Percentiles rank a stretch among this genome's conserved stretches.
Evolutionary conservation across 2,329 filamentous ascomycete genomes (phyloP).

Genomic region (Colletotrichum lentis): DNA sequence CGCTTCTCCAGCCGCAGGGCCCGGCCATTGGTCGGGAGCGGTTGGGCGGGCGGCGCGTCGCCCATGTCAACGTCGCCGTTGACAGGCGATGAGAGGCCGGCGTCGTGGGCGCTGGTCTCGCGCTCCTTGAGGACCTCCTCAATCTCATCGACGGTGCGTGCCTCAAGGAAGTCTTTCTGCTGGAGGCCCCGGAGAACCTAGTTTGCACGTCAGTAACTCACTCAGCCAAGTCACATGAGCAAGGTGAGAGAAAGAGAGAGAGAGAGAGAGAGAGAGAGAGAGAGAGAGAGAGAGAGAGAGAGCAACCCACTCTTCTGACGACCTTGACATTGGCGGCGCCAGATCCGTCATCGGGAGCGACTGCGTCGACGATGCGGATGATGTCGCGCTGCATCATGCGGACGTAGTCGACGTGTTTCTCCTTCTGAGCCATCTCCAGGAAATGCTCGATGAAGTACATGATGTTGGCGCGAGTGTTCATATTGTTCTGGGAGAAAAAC

Average conservation of each 20-base stretch:
- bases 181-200: constrained; percentile 75
- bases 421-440: constrained; percentile 82
- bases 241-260: too few species aligned
- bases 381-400: constrained; percentile 97
- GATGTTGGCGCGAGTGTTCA: constrained; percentile 98
- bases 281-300: too few species aligned
- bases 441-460: constrained; percentile 99
- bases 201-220: constrained; percentile 19
- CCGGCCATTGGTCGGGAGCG: constrained; percentile 49
- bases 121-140: constrained; percentile 84
- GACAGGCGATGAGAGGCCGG: constrained; percentile 60
- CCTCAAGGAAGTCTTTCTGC: constrained; percentile 75
- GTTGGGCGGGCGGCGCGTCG: constrained; percentile 54
- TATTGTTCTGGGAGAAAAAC: constrained; percentile 73
- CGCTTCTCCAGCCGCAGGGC: constrained; percentile 73
- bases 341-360: constrained; percentile 84
- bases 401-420: constrained; percentile 81
- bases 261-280: too few species aligned
- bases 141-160: constrained; percentile 79
- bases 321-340: constrained; percentile 95
- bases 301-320: constrained; percentile 73
- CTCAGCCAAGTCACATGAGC: not conserved
- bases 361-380: constrained; percentile 87
- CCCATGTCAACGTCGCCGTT: constrained; percentile 52
- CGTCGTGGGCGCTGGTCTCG: constrained; percentile 69